Percentiles rank a stretch among this genome's conserved stretches.
These are phyloP conservation scores for Neofusicoccum cordaticola DNA, from an alignment of 2,329 filamentous ascomycete species.

Conservation along the genomic window DNA sequence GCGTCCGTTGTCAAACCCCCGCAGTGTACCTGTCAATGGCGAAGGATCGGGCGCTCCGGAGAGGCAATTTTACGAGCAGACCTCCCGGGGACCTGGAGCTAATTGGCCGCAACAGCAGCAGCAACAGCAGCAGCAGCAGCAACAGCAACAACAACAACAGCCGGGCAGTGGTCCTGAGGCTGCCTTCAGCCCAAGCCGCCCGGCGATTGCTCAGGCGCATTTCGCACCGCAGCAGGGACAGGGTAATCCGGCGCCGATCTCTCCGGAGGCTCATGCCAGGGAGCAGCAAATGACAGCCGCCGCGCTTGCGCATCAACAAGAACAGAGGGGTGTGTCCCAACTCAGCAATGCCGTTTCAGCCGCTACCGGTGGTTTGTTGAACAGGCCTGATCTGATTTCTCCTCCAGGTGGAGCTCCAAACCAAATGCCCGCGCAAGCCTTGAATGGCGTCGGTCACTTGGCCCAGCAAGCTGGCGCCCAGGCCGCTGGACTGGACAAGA, in stretches of 20 bases:
- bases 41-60: slow-evolving; percentile 46
- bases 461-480: slow-evolving; percentile 45
- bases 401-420: slow-evolving; percentile 45
- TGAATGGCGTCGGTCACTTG: slow-evolving; percentile 58
- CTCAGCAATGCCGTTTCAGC: slow-evolving; percentile 63
- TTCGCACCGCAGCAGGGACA: slow-evolving; percentile 36
- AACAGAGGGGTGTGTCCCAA: slow-evolving; percentile 64
- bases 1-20: slow-evolving; percentile 45
- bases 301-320: slow-evolving; percentile 56
- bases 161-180: slow-evolving; percentile 34
- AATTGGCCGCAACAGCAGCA: slow-evolving; percentile 38
- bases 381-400: slow-evolving; percentile 37
- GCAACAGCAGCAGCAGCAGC: slow-evolving; percentile 20
- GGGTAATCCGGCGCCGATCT: slow-evolving; percentile 33
- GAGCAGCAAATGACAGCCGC: slow-evolving; percentile 38
- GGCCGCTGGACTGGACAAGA: slow-evolving; percentile 67
- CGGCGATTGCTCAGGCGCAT: slow-evolving; percentile 36
- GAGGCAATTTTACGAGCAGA: slow-evolving; percentile 34
- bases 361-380: slow-evolving; percentile 49
- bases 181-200: slow-evolving; percentile 44
- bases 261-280: slow-evolving; percentile 34
- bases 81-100: slow-evolving; percentile 24
- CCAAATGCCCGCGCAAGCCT: slow-evolving; percentile 53
- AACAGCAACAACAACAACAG: slow-evolving; percentile 24
- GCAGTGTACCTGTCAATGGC: slow-evolving; percentile 55